These are phyloP conservation scores for Suillus hirtellus DNA, from an alignment of 768 basidiomycete species.

Conservation along the genomic window DNA sequence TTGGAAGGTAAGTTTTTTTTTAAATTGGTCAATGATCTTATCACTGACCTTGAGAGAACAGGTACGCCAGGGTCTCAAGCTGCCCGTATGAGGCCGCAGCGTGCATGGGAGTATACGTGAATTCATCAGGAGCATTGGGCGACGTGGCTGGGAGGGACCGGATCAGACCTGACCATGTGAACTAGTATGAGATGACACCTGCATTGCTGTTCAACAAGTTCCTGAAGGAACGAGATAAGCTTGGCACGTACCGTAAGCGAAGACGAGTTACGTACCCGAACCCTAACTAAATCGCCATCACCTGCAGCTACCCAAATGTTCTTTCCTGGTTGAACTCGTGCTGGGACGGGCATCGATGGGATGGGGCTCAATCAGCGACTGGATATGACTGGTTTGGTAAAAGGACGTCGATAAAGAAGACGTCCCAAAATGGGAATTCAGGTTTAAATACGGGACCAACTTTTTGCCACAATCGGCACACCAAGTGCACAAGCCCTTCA, in stretches of 20 bases:
- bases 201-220: slow-evolving; percentile 60
- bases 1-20: not conserved
- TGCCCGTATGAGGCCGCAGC: slow-evolving; percentile 94
- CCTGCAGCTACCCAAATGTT: slow-evolving; percentile 95
- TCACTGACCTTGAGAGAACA: slow-evolving; percentile 64
- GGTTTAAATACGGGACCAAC: slow-evolving; percentile 14
- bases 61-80: slow-evolving; percentile 70
- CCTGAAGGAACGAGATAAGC: slow-evolving; percentile 34
- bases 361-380: slow-evolving; percentile 20
- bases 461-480: slow-evolving; percentile 18
- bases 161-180: slow-evolving; percentile 34
- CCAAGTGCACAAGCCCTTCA: slow-evolving; percentile 6
- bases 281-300: slow-evolving; percentile 81
- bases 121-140: slow-evolving; percentile 68
- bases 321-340: slow-evolving; percentile 31
- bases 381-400: slow-evolving; percentile 13
- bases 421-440: slow-evolving; percentile 27
- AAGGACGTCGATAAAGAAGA: slow-evolving; percentile 16
- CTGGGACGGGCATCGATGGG: slow-evolving; percentile 34
- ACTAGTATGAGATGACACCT: slow-evolving; percentile 34
- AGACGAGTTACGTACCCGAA: slow-evolving; percentile 53
- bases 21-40: slow-evolving; percentile 1
- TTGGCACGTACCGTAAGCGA: slow-evolving; percentile 8
- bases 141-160: slow-evolving; percentile 49
- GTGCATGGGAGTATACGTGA: slow-evolving; percentile 90